Evolutionary conservation across 768 basidiomycete genomes (phyloP).

Genomic region (Mycena crocata): DNA sequence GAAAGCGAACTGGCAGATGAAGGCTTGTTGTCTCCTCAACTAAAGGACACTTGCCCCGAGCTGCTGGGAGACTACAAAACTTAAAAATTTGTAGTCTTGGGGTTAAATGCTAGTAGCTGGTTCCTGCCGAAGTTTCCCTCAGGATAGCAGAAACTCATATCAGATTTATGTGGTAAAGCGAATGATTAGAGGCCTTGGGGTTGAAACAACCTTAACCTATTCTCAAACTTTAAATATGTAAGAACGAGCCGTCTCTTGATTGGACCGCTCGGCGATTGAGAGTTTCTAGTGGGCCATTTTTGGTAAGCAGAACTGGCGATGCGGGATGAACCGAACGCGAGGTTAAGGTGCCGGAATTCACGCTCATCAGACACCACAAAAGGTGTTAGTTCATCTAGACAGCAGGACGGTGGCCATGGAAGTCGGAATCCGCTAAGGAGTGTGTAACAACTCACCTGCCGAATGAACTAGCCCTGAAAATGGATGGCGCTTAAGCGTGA

Average conservation of each 20-base stretch:
- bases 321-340: conserved; percentile 78
- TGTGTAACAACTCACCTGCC: conserved; percentile 92
- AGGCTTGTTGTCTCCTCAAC: conserved; percentile 39
- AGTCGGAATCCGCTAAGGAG: conserved; percentile 88
- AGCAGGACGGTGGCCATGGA: conserved; percentile 91
- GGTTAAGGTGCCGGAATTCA: conserved; percentile 85
- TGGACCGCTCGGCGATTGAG: conserved; percentile 86
- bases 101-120: conserved; percentile 75
- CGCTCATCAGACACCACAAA: conserved; percentile 89
- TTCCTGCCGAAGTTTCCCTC: conserved; percentile 92
- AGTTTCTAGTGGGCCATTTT: conserved; percentile 87
- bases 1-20: too few relatives aligned
- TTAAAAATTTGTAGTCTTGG: conserved; percentile 15
- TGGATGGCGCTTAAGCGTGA: conserved; percentile 90
- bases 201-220: conserved; percentile 89
- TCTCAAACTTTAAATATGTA: conserved; percentile 88
- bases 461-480: conserved; percentile 93
- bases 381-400: conserved; percentile 90
- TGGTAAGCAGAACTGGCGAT: conserved; percentile 77
- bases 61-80: background rate
- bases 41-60: background rate
- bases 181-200: conserved; percentile 94
- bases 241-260: conserved; percentile 86
- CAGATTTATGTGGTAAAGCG: conserved; percentile 81
- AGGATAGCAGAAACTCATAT: conserved; percentile 66